These are phyloP conservation scores for Ceratocystis papillata DNA, from an alignment of 2,329 filamentous ascomycete species.

Conservation along the genomic window DNA sequence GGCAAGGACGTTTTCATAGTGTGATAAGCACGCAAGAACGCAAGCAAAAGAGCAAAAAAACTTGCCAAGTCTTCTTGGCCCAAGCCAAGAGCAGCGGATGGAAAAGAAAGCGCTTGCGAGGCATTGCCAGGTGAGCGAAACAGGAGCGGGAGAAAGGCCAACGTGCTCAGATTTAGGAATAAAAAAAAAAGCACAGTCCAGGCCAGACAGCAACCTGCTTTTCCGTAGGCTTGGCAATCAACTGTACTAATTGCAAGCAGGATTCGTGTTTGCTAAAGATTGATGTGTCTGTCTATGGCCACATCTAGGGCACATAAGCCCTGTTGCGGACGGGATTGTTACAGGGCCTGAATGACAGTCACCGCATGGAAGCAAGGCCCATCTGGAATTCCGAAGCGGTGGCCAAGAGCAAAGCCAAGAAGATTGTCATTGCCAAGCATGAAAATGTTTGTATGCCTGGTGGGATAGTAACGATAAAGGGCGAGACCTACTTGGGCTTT, in stretches of 20 bases:
- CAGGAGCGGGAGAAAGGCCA: conserved; percentile 3
- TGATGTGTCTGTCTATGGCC: background rate
- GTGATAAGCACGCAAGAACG: background rate
- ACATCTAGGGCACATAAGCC: background rate
- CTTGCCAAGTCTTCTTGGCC: conserved; percentile 11
- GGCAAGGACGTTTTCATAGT: conserved; percentile 8
- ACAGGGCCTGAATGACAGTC: background rate
- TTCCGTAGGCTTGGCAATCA: background rate
- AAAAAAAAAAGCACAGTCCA: background rate
- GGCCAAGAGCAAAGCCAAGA: background rate
- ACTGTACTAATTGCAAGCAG: background rate
- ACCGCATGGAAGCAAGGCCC: conserved; percentile 2
- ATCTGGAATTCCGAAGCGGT: background rate
- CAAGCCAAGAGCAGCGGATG: conserved; percentile 1
- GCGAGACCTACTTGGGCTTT: no score
- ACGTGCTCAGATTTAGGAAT: background rate
- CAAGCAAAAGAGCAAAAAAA: background rate
- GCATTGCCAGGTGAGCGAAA: background rate
- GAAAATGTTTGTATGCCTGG: no score
- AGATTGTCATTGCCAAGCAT: no score
- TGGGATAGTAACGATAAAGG: no score
- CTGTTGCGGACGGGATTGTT: background rate
- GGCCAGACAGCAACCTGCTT: background rate
- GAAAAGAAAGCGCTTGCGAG: conserved; percentile 4
- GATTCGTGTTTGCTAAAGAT: background rate